Conservation (phyloP, 495 filamentous ascomycete species). For the Aspergillus affinis region DNA sequence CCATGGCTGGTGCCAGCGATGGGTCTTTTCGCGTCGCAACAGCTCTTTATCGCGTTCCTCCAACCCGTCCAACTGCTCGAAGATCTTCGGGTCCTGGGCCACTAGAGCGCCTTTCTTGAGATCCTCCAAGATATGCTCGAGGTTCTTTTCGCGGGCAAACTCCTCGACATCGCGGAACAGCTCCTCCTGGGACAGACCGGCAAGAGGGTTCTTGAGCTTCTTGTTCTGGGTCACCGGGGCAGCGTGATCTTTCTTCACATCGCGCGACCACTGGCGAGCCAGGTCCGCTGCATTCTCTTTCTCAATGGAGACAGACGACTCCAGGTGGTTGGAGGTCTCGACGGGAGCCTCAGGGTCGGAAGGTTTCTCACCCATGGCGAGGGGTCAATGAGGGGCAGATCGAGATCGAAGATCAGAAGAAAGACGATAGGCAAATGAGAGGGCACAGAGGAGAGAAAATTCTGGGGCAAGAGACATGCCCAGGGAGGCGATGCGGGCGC, state of each 20-base stretch:
- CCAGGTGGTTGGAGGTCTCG: conserved; percentile 8
- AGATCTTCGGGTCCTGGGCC: conserved; percentile 52
- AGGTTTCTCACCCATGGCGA: conserved; percentile 16
- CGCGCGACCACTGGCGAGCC: conserved; percentile 17
- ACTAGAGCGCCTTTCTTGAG: conserved; percentile 67
- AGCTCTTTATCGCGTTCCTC: conserved; percentile 51
- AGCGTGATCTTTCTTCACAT: conserved; percentile 8
- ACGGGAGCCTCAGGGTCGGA: conserved; percentile 15
- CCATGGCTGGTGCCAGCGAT: conserved; percentile 63
- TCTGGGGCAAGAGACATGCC: conserved; percentile 1
- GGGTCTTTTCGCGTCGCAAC: conserved; percentile 56
- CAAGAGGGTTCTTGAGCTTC: conserved; percentile 47
- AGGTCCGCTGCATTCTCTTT: conserved; percentile 15
- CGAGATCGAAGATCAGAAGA: conserved; percentile 3
- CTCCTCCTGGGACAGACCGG: conserved; percentile 52
- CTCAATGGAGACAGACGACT: conserved; percentile 12
- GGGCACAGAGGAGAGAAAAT: conserved; percentile 2
- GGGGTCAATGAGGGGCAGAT: not conserved
- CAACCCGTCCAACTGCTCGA: conserved; percentile 31
- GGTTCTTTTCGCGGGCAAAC: conserved; percentile 54
- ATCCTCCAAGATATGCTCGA: conserved; percentile 56
- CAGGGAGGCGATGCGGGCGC: conserved; percentile 3
- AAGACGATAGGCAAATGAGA: conserved; percentile 14
- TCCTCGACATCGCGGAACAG: conserved; percentile 57
- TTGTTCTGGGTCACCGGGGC: conserved; percentile 29